Conservation (phyloP, 1,139 yeast genomes). For the Candida smagusa region DNA sequence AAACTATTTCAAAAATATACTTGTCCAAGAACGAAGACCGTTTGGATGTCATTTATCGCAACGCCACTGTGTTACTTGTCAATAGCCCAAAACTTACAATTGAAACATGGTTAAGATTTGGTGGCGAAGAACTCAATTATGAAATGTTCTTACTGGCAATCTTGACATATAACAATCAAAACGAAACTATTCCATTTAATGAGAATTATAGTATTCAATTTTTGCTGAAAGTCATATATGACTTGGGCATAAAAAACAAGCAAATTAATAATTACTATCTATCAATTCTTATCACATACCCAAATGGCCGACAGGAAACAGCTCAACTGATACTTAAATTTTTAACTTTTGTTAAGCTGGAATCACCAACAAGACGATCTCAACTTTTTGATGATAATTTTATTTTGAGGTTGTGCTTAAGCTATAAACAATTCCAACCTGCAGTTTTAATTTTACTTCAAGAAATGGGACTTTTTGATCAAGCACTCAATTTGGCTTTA, state of each 20-base stretch:
- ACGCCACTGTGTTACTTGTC: conserved; percentile 63
- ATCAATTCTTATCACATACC: conserved; percentile 66
- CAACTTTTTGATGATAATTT: conserved; percentile 63
- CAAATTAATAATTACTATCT: conserved; percentile 69
- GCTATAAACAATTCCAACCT: conserved; percentile 54
- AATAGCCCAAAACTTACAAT: conserved; percentile 71
- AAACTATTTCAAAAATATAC: conserved; percentile 49
- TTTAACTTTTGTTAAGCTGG: conserved; percentile 24
- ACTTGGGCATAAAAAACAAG: conserved; percentile 44
- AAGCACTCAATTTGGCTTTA: conserved; percentile 76
- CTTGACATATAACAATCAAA: conserved; percentile 58
- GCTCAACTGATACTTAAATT: conserved; percentile 23
- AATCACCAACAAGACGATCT: conserved; percentile 11
- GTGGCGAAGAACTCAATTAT: conserved; percentile 41
- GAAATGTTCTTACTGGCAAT: conserved; percentile 73
- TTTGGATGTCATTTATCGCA: conserved; percentile 52
- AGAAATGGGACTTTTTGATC: conserved; percentile 65
- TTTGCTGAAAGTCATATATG: conserved; percentile 57
- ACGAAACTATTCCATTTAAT: conserved; percentile 20
- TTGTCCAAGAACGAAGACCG: conserved; percentile 29
- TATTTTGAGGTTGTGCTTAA: conserved; percentile 69
- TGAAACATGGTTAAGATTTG: conserved; percentile 71
- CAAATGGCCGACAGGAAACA: conserved; percentile 23
- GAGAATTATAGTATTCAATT: conserved; percentile 68
- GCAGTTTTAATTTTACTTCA: conserved; percentile 71